Conservation (phyloP, 371 early-diverging fungal species). For the Blakeslea trispora region DNA sequence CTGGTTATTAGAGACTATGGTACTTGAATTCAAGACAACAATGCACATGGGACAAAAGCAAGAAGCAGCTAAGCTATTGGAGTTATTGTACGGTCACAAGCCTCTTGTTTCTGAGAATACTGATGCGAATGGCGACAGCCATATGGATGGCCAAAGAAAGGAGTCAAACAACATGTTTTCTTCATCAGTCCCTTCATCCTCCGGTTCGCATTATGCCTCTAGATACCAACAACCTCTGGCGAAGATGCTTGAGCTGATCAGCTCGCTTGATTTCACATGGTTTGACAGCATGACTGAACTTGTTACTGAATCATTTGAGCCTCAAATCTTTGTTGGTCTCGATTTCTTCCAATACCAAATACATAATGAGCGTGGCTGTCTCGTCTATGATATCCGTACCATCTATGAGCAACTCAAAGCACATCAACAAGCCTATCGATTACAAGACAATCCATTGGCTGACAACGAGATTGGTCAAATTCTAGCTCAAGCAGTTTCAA, state of each 20-base stretch:
- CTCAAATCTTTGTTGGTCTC: conserved; percentile 27
- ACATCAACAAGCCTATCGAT: conserved; percentile 7
- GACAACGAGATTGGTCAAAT: conserved; percentile 58
- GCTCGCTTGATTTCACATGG: conserved; percentile 56
- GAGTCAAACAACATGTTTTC: conserved; percentile 81
- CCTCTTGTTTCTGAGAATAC: conserved; percentile 23
- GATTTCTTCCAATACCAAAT: conserved; percentile 27
- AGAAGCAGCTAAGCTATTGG: conserved; percentile 59
- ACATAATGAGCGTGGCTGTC: conserved; percentile 59
- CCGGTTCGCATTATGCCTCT: not conserved
- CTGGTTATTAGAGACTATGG: conserved; percentile 84
- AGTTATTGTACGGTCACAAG: conserved; percentile 55
- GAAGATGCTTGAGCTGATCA: conserved; percentile 59
- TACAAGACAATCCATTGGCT: conserved; percentile 21
- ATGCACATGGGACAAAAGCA: conserved; percentile 45
- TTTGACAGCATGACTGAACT: conserved; percentile 17
- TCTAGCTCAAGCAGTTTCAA: conserved; percentile 53
- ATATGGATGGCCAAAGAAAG: not conserved
- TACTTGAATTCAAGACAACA: conserved; percentile 78
- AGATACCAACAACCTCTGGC: conserved; percentile 49
- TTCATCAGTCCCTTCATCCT: conserved; percentile 60
- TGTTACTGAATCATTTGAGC: conserved; percentile 1
- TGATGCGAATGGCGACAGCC: conserved; percentile 15
- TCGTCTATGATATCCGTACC: conserved; percentile 67
- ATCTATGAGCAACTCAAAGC: conserved; percentile 41